Evolutionary conservation across 176 grass and related monocot genomes (phyloP), one percentile per base, ranked within the genome.

Genomic region (Melocanna baccifera): DNA sequence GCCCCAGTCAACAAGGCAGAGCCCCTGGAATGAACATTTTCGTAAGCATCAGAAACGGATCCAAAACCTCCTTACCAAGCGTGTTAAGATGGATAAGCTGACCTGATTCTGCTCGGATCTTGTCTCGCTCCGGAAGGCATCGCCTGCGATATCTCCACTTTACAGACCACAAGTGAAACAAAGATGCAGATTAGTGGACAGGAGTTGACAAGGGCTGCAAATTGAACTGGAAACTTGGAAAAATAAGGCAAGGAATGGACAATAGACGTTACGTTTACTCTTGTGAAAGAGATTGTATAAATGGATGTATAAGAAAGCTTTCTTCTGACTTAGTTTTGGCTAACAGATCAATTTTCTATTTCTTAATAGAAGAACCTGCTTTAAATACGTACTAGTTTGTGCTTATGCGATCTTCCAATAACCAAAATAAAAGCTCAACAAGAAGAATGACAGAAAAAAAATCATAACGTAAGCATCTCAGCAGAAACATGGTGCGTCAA

Each of bases 1-100:
- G 75, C 96, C 96, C 96, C 96, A 98, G 64, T 98, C 96, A 37
- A 98, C 86, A 53, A 98, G 91, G 75, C 96, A 94, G 34, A 98
- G 70, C 20, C 91, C 96, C 96, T 98, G 91, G 62, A 95, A 92
- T 58, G 77, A 75, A 79, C 15, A 75, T n/a, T 78, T 74, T 34
- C 76, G 36, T 43, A 39, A 78, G 42, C 74, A 34, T 86, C 47
- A 76, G 26, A 69, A 69, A 41, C 8, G 15, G n/a, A 23, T 71
- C 59, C 26, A 7, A 62, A 73, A 81, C 57, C 39, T 69, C 65
- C 65, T 14, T 62, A 41, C 47, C 26, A 83, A 79, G 37, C 43
- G 19, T 77, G 76, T 68, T 81, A 52, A 48, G 8, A 85, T 40
- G 52, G 26, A 73, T 32, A 72, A 59, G 71, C 74, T 80, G 6